Evolutionary conservation across 352 stramenopile genomes (phyloP).

Genomic region (Globisporangium recalcitrans): DNA sequence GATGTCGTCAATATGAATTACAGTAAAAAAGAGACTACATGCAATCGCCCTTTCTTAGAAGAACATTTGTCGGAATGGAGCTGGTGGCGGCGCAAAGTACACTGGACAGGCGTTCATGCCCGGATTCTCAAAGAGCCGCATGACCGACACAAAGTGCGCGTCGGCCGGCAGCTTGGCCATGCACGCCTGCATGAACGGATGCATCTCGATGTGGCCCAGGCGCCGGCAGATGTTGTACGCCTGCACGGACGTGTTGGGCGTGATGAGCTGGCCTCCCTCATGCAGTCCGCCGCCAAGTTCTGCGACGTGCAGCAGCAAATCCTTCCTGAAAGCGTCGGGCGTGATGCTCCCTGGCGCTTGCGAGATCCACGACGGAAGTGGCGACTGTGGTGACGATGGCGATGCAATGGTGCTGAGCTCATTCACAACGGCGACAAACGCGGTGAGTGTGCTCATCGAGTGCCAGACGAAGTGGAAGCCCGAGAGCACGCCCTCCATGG

Average conservation of each 20-base stretch:
- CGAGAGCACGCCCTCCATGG: background rate
- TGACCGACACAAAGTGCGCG: slow-evolving; percentile 18
- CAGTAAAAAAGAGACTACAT: background rate
- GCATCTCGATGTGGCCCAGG: slow-evolving; percentile 28
- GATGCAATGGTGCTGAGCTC: slow-evolving; percentile 8
- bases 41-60: no score
- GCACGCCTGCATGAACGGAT: slow-evolving; percentile 32
- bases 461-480: slow-evolving; percentile 13
- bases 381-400: no score
- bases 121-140: slow-evolving; percentile 7
- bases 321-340: slow-evolving; percentile 12
- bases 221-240: slow-evolving; percentile 22
- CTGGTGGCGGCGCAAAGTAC: slow-evolving; percentile 8
- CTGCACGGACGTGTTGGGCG: slow-evolving; percentile 24
- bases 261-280: slow-evolving; percentile 17
- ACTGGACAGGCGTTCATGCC: slow-evolving; percentile 2
- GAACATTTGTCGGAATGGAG: slow-evolving; percentile 11
- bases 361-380: slow-evolving; percentile 22
- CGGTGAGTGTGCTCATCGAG: slow-evolving; percentile 8
- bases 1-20: background rate
- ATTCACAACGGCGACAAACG: slow-evolving; percentile 25
- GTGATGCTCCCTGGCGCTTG: slow-evolving; percentile 28
- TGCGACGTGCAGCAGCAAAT: slow-evolving; percentile 16
- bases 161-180: slow-evolving; percentile 19
- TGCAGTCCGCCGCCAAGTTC: slow-evolving; percentile 21